Evolutionary conservation across 2,329 filamentous ascomycete species (phyloP).

Genomic region (Tolypocladium capitatum): DNA sequence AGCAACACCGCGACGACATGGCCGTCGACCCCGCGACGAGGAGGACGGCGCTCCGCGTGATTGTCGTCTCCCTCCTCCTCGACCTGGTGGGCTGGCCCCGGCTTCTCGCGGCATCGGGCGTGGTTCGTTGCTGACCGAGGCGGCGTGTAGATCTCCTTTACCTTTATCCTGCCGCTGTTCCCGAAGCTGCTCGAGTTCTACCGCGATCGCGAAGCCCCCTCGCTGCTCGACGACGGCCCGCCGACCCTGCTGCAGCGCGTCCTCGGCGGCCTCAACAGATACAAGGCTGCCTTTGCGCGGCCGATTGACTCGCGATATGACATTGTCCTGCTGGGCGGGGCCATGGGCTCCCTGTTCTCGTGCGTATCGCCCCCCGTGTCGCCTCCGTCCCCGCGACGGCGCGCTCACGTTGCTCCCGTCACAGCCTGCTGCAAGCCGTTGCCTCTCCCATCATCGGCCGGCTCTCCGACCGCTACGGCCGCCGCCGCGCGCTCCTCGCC

Average conservation of each 20-base stretch:
- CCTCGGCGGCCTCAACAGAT: slow-evolving; percentile 73
- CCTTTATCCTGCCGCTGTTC: slow-evolving; percentile 93
- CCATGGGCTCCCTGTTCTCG: slow-evolving; percentile 83
- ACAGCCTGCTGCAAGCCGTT: slow-evolving; percentile 74
- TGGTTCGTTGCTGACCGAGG: background rate
- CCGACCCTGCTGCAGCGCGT: slow-evolving; percentile 65
- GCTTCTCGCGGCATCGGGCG: too few species aligned
- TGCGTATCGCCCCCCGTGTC: slow-evolving; percentile 15
- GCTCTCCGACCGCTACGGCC: slow-evolving; percentile 79
- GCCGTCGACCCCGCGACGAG: slow-evolving; percentile 43
- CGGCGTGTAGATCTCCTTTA: slow-evolving; percentile 72
- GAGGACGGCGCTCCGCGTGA: slow-evolving; percentile 72
- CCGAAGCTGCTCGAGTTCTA: slow-evolving; percentile 95
- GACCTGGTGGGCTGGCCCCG: slow-evolving; percentile 52
- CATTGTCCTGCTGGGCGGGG: slow-evolving; percentile 87
- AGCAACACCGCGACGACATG: slow-evolving; percentile 16
- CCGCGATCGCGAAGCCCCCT: slow-evolving; percentile 61
- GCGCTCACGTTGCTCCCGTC: background rate
- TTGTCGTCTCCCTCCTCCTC: slow-evolving; percentile 78
- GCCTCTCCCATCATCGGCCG: slow-evolving; percentile 84
- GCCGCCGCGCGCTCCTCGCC: slow-evolving; percentile 72
- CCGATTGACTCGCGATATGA: slow-evolving; percentile 96
- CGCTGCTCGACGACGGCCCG: slow-evolving; percentile 29
- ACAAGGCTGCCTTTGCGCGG: slow-evolving; percentile 84
- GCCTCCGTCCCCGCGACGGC: background rate